A percentile compares a stretch with the other conserved stretches of the same genome.
Evolutionary conservation across 1,139 yeast species (phyloP).

Genomic region (Suhomyces choctaworum): DNA sequence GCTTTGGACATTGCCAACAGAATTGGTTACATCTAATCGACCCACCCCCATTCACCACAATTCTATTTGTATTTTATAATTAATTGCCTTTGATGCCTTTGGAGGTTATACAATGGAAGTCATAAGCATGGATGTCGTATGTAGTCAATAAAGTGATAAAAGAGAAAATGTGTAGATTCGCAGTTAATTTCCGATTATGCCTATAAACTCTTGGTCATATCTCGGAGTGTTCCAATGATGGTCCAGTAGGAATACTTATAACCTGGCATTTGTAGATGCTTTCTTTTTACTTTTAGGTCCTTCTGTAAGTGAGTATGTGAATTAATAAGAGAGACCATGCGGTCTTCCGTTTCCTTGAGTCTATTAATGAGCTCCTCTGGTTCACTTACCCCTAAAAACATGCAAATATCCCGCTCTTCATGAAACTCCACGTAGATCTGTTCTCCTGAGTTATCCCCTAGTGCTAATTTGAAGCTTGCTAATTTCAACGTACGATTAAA

Average conservation of each 20-base stretch:
- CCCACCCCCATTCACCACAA: slow-evolving; percentile 13
- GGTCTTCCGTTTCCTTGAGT: slow-evolving; percentile 3
- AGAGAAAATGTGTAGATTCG: neutral
- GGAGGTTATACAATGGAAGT: slow-evolving; percentile 17
- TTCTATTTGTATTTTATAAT: slow-evolving; percentile 18
- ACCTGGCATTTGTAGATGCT: slow-evolving; percentile 2
- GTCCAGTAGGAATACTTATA: slow-evolving; percentile 6
- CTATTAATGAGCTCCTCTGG: slow-evolving; percentile 26
- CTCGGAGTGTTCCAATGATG: slow-evolving; percentile 1
- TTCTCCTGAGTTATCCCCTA: slow-evolving; percentile 17
- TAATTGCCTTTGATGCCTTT: slow-evolving; percentile 14
- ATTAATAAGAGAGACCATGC: slow-evolving; percentile 2
- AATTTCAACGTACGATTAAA: slow-evolving; percentile 32
- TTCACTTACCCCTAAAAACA: slow-evolving; percentile 29
- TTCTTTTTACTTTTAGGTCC: slow-evolving; percentile 5
- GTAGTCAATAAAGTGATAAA: slow-evolving; percentile 6
- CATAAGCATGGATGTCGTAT: slow-evolving; percentile 7
- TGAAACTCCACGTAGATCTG: slow-evolving; percentile 26
- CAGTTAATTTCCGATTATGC: neutral
- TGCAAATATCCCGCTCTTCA: slow-evolving; percentile 28
- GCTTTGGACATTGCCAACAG: slow-evolving; percentile 99
- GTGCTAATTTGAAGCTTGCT: slow-evolving; percentile 25
- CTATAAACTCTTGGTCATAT: neutral
- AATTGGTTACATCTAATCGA: slow-evolving; percentile 88
- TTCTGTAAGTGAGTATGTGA: neutral